phyloP scores from a whole-genome alignment of 306 rosid species.

The Pachyrhizus erosus region DNA sequence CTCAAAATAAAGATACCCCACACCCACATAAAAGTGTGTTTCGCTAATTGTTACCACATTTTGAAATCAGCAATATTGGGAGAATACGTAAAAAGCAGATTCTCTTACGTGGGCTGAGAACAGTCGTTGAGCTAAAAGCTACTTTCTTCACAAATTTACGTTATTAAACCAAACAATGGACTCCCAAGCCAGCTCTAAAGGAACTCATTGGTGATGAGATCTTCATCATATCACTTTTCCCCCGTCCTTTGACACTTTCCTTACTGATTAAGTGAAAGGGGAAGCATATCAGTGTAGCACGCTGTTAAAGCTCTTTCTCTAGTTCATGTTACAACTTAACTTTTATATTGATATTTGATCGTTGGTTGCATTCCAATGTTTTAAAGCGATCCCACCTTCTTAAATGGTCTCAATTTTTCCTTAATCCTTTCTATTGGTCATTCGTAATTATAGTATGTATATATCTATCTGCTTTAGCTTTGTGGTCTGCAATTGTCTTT shows the following conservation, averaged over 20 bases:
- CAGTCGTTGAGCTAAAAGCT: slow-evolving; percentile 50
- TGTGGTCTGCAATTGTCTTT: not conserved
- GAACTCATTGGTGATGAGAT: slow-evolving; percentile 12
- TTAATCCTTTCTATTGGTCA: not conserved
- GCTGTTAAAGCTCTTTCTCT: slow-evolving; percentile 26
- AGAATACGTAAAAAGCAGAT: slow-evolving; percentile 56
- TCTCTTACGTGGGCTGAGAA: slow-evolving; percentile 51
- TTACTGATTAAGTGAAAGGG: slow-evolving; percentile 41
- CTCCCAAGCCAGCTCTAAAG: slow-evolving; percentile 49
- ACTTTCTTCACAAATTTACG: slow-evolving; percentile 37
- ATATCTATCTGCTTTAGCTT: slow-evolving; percentile 21
- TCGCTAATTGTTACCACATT: slow-evolving; percentile 16
- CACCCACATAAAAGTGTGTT: not conserved
- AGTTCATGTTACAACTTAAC: slow-evolving; percentile 22
- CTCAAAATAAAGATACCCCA: not conserved
- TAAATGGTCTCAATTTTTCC: slow-evolving; percentile 5
- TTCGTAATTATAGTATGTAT: not conserved
- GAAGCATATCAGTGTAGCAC: slow-evolving; percentile 24
- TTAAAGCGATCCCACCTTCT: slow-evolving; percentile 46
- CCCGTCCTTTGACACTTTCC: slow-evolving; percentile 36
- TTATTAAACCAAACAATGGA: slow-evolving; percentile 33
- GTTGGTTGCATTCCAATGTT: slow-evolving; percentile 21
- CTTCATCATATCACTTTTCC: slow-evolving; percentile 37
- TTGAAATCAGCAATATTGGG: slow-evolving; percentile 17
- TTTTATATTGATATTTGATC: slow-evolving; percentile 40